Evolutionary conservation across 2,329 filamentous ascomycete species (phyloP), one percentile per base, ranked within the genome.

Genomic region (Eurotiales sp.): DNA sequence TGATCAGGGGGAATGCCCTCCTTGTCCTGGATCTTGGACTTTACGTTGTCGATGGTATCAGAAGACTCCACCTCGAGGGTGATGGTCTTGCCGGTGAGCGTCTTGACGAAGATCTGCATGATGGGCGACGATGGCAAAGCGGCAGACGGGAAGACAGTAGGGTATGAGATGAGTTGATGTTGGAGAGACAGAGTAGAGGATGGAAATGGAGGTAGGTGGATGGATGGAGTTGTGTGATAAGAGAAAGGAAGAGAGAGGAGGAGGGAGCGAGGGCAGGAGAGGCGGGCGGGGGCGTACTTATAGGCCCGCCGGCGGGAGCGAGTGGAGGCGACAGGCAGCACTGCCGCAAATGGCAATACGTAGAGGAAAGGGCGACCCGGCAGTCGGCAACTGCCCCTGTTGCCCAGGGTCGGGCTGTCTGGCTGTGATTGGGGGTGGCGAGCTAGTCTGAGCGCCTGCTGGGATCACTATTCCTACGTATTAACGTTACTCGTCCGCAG

Each of bases 51-150:
- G 72, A 74, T 71, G 52, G 69, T 70, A 55, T 75, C 72, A 59
- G 64, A 69, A 29, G 72, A 74, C 62, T 75, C 73, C 52, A 77
- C 75, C 73, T 78, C 75, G 55, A 72, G 67, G 55, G 67, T 74
- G 70, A 77, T 77, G 60, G 74, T 76, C 71, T 77, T 84, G 63
- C 82, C 82, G 56, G 82, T 85, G 49, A 85, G 83, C 64, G 90
- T 96, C 86, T 96, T 96, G 67, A 96, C 91, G 76, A 96, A 96
- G 81, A 96, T 96, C 82, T 96, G 91, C 91, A 96, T 95, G 73
- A 61, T 84, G 74, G 46, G 45, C 30, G 40, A 46, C 50, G 48
- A 17, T 25, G 5, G n/a, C n/a, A n/a, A n/a, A n/a, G n/a, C n/a
- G n/a, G n/a, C n/a, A n/a, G n/a, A n/a, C n/a, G n/a, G n/a, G n/a